These are phyloP conservation scores for Sphagnurus paluster DNA, from an alignment of 1,284 basidiomycete species.

Conservation along the genomic window DNA sequence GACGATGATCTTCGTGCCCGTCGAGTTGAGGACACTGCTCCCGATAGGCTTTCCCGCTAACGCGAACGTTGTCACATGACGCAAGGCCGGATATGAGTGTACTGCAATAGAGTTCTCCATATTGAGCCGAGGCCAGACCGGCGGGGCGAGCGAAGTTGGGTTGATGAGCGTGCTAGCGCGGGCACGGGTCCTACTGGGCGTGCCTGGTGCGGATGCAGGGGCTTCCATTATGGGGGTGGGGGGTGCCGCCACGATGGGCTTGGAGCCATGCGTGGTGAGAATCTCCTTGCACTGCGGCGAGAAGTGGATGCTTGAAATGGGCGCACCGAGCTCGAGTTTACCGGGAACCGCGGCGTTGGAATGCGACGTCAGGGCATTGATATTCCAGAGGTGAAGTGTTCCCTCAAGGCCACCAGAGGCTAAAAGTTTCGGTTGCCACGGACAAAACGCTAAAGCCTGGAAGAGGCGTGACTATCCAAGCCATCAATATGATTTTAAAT, in stretches of 20 bases:
- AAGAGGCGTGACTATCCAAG: slow-evolving; percentile 3
- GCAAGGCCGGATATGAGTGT: slow-evolving; percentile 52
- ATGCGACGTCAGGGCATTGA: slow-evolving; percentile 45
- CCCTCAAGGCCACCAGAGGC: slow-evolving; percentile 85
- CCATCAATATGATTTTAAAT: slow-evolving; percentile 2
- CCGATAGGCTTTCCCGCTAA: slow-evolving; percentile 42
- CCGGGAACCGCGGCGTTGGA: slow-evolving; percentile 58
- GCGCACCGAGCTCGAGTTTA: slow-evolving; percentile 61
- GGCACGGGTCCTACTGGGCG: neutral
- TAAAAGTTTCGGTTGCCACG: slow-evolving; percentile 84
- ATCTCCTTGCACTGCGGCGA: slow-evolving; percentile 87
- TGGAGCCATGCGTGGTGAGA: slow-evolving; percentile 80
- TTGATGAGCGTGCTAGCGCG: neutral
- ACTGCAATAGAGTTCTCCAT: slow-evolving; percentile 53
- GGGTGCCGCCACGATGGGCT: slow-evolving; percentile 20
- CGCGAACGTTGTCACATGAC: slow-evolving; percentile 42
- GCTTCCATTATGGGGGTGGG: slow-evolving; percentile 7
- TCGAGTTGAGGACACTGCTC: slow-evolving; percentile 47
- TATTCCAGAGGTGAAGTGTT: slow-evolving; percentile 78
- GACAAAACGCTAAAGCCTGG: slow-evolving; percentile 76
- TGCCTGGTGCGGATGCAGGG: slow-evolving; percentile 5
- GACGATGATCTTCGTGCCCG: slow-evolving; percentile 47
- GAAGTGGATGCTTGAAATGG: slow-evolving; percentile 83
- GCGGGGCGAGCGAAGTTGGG: slow-evolving; percentile 4
- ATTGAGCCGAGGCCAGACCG: slow-evolving; percentile 16